phyloP scores from a whole-genome alignment of 331 rosid genomes.

The Quercus phellos region DNA sequence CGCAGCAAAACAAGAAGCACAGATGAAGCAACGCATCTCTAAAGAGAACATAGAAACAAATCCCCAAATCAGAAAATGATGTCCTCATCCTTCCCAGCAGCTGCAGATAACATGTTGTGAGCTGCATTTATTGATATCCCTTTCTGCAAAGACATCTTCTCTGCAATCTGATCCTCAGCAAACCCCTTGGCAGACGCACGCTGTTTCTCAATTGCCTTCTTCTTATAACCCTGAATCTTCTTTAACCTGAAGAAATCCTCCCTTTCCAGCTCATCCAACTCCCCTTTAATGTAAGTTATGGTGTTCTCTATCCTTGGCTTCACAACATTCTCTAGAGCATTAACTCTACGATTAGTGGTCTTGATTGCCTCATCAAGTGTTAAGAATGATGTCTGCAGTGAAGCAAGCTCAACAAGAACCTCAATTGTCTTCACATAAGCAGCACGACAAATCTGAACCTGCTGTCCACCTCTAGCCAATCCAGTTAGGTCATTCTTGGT shows the following conservation, averaged over 20 bases:
- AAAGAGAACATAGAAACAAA: slow-evolving; percentile 15
- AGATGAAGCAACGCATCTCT: slow-evolving; percentile 6
- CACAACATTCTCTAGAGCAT: slow-evolving; percentile 90
- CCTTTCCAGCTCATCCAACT: slow-evolving; percentile 91
- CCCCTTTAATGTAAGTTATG: slow-evolving; percentile 79
- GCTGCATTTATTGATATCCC: slow-evolving; percentile 55
- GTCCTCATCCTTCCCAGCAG: slow-evolving; percentile 60
- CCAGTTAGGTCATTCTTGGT: slow-evolving; percentile 88
- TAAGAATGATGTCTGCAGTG: slow-evolving; percentile 89
- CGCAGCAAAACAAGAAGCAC: slow-evolving; percentile 5
- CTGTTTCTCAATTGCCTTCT: slow-evolving; percentile 75
- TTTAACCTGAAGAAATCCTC: slow-evolving; percentile 95
- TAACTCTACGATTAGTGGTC: slow-evolving; percentile 90
- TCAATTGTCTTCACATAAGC: slow-evolving; percentile 91
- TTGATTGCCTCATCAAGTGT: slow-evolving; percentile 95
- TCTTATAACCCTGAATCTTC: slow-evolving; percentile 90
- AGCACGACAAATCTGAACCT: slow-evolving; percentile 81
- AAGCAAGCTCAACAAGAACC: slow-evolving; percentile 95
- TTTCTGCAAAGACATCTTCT: slow-evolving; percentile 43
- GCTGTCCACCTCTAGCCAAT: slow-evolving; percentile 93
- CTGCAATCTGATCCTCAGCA: slow-evolving; percentile 53
- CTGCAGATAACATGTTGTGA: slow-evolving; percentile 61
- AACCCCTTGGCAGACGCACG: slow-evolving; percentile 31
- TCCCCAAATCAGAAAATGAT: slow-evolving; percentile 61
- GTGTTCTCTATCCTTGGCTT: slow-evolving; percentile 91